Conservation (phyloP, 1,139 yeast genomes). For the Saccharomycopsis hybrid region DNA sequence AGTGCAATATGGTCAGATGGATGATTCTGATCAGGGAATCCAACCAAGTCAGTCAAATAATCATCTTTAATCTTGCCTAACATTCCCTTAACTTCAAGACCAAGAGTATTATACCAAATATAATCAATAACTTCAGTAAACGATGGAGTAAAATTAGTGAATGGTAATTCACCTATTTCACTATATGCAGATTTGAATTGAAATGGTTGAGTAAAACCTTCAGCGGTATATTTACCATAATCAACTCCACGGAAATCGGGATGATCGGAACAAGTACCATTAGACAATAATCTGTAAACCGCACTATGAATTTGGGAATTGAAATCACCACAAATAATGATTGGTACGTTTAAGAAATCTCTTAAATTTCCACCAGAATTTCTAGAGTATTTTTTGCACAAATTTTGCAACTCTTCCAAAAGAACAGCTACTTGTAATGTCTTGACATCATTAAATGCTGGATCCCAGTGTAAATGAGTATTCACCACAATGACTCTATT, state of each 20-base stretch:
- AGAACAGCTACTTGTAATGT: conserved; percentile 91
- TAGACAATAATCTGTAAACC: conserved; percentile 81
- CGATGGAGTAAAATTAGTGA: conserved; percentile 89
- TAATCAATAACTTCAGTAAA: conserved; percentile 93
- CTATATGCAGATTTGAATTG: conserved; percentile 82
- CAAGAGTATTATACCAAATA: conserved; percentile 84
- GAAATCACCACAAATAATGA: conserved; percentile 91
- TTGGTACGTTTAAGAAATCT: conserved; percentile 56
- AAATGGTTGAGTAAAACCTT: conserved; percentile 78
- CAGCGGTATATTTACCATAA: conserved; percentile 87
- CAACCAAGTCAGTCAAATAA: conserved; percentile 71
- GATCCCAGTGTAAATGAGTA: conserved; percentile 98
- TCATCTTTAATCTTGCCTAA: conserved; percentile 79
- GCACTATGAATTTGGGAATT: conserved; percentile 86
- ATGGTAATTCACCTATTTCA: conserved; percentile 81
- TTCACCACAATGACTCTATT: conserved; percentile 71
- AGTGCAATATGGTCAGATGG: conserved; percentile 94
- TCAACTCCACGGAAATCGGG: conserved; percentile 78
- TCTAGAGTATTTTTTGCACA: conserved; percentile 48
- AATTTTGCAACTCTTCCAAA: conserved; percentile 74
- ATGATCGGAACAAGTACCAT: conserved; percentile 70
- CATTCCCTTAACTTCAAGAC: conserved; percentile 75
- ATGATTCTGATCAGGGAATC: conserved; percentile 89
- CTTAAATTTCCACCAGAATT: conserved; percentile 23
- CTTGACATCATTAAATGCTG: conserved; percentile 92